These are phyloP conservation scores for Didymella keratinophila DNA, from an alignment of 2,329 filamentous ascomycete species.

Conservation along the genomic window DNA sequence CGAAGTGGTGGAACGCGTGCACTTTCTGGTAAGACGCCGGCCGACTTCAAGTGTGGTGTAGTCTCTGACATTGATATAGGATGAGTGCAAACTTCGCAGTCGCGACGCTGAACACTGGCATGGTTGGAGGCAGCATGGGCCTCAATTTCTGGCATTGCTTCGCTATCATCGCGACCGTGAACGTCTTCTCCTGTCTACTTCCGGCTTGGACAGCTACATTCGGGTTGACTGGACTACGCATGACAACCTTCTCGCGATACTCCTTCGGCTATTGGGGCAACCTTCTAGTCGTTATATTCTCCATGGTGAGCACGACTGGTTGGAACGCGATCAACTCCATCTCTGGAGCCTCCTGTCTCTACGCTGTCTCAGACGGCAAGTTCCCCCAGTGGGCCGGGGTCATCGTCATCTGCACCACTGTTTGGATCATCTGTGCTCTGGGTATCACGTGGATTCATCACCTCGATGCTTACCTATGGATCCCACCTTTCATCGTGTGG, in stretches of 20 bases:
- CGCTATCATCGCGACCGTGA: conserved; percentile 47
- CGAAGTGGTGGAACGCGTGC: conserved; percentile 38
- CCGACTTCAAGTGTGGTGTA: background rate
- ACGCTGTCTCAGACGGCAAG: conserved; percentile 48
- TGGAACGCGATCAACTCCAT: conserved; percentile 53
- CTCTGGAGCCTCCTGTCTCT: conserved; percentile 47
- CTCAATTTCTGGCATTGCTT: conserved; percentile 51
- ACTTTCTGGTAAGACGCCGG: conserved; percentile 31
- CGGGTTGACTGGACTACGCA: conserved; percentile 48
- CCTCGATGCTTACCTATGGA: conserved; percentile 49
- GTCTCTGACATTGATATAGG: background rate
- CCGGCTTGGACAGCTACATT: conserved; percentile 41
- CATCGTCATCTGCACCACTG: conserved; percentile 49
- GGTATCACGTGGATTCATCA: conserved; percentile 52
- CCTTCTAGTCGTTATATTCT: conserved; percentile 49
- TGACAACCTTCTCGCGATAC: conserved; percentile 50
- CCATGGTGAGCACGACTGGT: conserved; percentile 50
- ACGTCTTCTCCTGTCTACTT: conserved; percentile 42
- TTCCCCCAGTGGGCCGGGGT: conserved; percentile 51
- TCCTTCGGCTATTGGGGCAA: conserved; percentile 53
- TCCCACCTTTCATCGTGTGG: conserved; percentile 50
- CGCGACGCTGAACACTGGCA: conserved; percentile 47
- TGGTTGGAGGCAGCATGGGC: conserved; percentile 43
- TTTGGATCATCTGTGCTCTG: conserved; percentile 50
- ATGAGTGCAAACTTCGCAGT: conserved; percentile 39